A percentile compares a stretch with the other conserved stretches of the same genome.
phyloP scores from a whole-genome alignment of 805 yeast genomes.

The Ogataea siamensis region DNA sequence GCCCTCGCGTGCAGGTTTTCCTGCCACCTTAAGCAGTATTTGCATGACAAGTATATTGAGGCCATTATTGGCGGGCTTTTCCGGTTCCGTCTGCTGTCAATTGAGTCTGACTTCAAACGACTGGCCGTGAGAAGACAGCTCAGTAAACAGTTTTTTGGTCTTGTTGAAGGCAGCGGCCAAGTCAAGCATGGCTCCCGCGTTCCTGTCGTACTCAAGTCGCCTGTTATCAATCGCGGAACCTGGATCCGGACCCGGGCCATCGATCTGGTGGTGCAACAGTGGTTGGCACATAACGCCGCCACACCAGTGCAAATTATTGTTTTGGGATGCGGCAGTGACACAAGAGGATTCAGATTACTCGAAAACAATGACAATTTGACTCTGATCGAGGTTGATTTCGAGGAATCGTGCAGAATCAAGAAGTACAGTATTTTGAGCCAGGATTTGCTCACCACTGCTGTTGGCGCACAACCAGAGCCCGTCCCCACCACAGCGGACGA shows the following conservation, averaged over 20 bases:
- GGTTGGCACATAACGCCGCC: constrained; percentile 32
- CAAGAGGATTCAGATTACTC: constrained; percentile 56
- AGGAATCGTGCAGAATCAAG: constrained; percentile 50
- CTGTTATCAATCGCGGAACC: constrained; percentile 71
- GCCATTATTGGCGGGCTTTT: constrained; percentile 37
- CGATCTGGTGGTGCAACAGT: constrained; percentile 44
- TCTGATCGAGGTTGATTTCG: constrained; percentile 67
- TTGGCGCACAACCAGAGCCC: constrained; percentile 19
- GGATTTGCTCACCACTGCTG: constrained; percentile 28
- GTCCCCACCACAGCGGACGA: constrained; percentile 17
- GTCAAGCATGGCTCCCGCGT: background rate
- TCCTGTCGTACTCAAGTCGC: constrained; percentile 40
- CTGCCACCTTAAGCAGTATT: constrained; percentile 48
- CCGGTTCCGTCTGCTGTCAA: constrained; percentile 36
- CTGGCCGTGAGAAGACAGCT: constrained; percentile 37
- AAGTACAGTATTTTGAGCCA: constrained; percentile 43
- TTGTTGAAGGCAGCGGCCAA: constrained; percentile 14
- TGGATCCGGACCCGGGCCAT: constrained; percentile 57
- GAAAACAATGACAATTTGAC: constrained; percentile 32
- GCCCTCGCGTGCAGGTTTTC: constrained; percentile 65
- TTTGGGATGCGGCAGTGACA: constrained; percentile 81
- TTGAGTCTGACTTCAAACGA: constrained; percentile 37
- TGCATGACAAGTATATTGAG: constrained; percentile 40
- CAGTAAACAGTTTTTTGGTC: constrained; percentile 37
- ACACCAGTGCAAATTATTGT: constrained; percentile 54